phyloP scores from a whole-genome alignment of 2,329 filamentous ascomycete genomes.

The Exophiala dermatitidis region DNA sequence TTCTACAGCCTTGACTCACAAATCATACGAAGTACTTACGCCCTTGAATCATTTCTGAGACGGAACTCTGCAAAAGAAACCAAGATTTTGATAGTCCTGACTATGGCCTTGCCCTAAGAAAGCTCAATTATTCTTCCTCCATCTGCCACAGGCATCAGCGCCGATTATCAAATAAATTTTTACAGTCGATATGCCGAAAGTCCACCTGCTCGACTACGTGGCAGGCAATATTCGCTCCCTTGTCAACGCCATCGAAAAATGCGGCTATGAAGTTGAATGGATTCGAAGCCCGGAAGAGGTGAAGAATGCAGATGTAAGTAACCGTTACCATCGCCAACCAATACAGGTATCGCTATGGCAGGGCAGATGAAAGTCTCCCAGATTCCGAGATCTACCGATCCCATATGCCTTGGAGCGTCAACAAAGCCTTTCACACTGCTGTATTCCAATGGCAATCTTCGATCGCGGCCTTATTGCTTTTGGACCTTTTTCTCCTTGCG shows the following conservation, averaged over 20 bases:
- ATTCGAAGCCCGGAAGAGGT: slow-evolving; percentile 78
- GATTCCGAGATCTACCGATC: too few species aligned
- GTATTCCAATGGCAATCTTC: neutral
- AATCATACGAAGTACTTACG: too few species aligned
- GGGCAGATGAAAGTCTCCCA: too few species aligned
- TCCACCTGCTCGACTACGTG: slow-evolving; percentile 68
- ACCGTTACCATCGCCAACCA: neutral
- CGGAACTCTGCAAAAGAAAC: too few species aligned
- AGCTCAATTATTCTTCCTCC: too few species aligned
- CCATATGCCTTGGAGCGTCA: neutral
- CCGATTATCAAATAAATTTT: neutral
- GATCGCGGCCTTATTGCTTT: neutral
- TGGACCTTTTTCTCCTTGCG: neutral
- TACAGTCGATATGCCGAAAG: slow-evolving; percentile 31
- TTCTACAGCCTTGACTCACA: neutral
- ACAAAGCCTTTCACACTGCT: neutral
- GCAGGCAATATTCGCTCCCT: slow-evolving; percentile 93
- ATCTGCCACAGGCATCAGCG: neutral
- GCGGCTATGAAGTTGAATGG: slow-evolving; percentile 91
- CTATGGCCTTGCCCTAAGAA: too few species aligned
- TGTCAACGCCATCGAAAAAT: slow-evolving; percentile 90
- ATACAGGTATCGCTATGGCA: too few species aligned
- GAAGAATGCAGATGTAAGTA: slow-evolving; percentile 67
- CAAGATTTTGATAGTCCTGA: too few species aligned
- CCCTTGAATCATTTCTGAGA: neutral